Evolutionary conservation across 148 eudicot genomes (phyloP).

Genomic region (Rhododendron williamsianum): DNA sequence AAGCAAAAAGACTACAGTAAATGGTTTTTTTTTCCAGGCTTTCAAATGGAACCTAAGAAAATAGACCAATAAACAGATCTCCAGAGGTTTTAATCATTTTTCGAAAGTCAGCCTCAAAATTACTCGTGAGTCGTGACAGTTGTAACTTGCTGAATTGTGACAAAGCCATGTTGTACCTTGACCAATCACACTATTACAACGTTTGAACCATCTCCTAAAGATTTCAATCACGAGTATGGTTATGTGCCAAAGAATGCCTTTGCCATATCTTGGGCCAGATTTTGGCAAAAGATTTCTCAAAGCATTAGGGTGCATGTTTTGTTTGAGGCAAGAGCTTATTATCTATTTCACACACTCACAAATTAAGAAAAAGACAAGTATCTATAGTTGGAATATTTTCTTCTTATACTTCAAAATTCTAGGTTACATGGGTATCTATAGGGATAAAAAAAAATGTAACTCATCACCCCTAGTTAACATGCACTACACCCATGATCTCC

Average conservation of each 20-base stretch:
- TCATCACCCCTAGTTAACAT: neutral
- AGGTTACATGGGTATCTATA: neutral
- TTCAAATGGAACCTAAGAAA: neutral
- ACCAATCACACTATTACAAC: neutral
- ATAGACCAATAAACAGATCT: neutral
- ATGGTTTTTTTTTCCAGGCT: too few relatives aligned
- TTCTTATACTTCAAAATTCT: neutral
- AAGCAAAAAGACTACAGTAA: neutral
- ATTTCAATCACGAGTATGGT: neutral
- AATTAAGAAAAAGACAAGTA: neutral
- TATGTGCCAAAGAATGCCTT: neutral
- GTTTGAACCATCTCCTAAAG: neutral
- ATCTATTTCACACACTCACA: neutral
- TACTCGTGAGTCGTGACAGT: neutral
- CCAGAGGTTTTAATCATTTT: neutral
- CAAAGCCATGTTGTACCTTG: neutral
- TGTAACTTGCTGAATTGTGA: neutral
- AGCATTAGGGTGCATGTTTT: neutral
- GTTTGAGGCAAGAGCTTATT: neutral
- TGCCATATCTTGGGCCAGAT: neutral
- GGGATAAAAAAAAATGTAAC: neutral
- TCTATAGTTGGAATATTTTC: neutral
- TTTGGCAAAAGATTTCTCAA: neutral
- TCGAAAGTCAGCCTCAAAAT: neutral
- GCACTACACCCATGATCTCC: neutral